A percentile compares a stretch with the other conserved stretches of the same genome.
phyloP scores from a whole-genome alignment of 1,284 basidiomycete species.

The Leucoagaricus sp. region DNA sequence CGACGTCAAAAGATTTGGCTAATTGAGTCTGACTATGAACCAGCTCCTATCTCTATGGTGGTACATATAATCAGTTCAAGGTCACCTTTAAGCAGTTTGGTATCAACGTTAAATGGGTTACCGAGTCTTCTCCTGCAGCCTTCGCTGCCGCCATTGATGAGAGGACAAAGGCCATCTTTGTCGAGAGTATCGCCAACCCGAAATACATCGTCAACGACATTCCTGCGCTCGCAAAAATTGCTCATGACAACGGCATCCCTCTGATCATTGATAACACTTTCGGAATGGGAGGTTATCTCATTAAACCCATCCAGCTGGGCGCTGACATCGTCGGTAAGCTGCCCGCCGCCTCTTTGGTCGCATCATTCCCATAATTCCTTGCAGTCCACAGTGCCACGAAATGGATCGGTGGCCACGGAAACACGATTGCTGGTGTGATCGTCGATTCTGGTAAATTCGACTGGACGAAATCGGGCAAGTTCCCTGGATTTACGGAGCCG shows the following conservation, averaged over 20 bases:
- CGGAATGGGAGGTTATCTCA: slow-evolving; percentile 80
- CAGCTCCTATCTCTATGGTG: slow-evolving; percentile 36
- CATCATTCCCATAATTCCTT: background rate
- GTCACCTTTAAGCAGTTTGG: slow-evolving; percentile 80
- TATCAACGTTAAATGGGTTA: slow-evolving; percentile 79
- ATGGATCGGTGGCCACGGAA: slow-evolving; percentile 92
- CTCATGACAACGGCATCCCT: slow-evolving; percentile 76
- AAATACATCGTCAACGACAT: slow-evolving; percentile 78
- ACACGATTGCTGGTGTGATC: slow-evolving; percentile 84
- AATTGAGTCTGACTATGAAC: slow-evolving; percentile 5
- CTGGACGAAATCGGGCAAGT: slow-evolving; percentile 77
- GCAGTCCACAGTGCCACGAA: slow-evolving; percentile 85
- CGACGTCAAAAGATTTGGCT: background rate
- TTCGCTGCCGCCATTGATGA: slow-evolving; percentile 79
- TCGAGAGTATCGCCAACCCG: slow-evolving; percentile 88
- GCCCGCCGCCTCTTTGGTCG: background rate
- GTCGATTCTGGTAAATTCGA: slow-evolving; percentile 86
- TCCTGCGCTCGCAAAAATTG: slow-evolving; percentile 76
- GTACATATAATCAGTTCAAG: slow-evolving; percentile 89
- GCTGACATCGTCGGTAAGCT: slow-evolving; percentile 75
- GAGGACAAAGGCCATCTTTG: slow-evolving; percentile 76
- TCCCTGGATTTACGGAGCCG: slow-evolving; percentile 83
- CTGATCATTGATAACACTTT: slow-evolving; percentile 92
- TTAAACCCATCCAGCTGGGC: slow-evolving; percentile 77
- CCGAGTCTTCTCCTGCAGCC: slow-evolving; percentile 58